phyloP scores from a whole-genome alignment of 2,329 filamentous ascomycete species.

The Ophiostoma himal-ulmi region DNA sequence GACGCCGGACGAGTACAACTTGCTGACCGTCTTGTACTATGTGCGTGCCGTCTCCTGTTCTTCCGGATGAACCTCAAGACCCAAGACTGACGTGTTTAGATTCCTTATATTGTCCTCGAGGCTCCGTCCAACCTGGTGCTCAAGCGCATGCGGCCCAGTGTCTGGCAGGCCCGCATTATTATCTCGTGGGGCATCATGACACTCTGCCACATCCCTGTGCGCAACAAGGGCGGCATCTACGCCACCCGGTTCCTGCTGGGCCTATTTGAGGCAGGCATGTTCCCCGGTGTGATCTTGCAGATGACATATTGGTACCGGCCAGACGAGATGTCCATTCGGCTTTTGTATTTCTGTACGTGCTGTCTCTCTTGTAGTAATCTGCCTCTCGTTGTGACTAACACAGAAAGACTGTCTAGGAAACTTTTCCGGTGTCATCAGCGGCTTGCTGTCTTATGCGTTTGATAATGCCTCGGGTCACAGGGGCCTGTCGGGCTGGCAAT shows the following conservation, averaged over 20 bases:
- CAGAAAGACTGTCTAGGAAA: constrained; percentile 38
- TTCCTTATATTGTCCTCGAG: constrained; percentile 72
- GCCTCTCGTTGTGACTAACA: background rate
- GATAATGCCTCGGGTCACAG: constrained; percentile 35
- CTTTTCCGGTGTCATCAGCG: constrained; percentile 38
- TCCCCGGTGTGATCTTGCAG: constrained; percentile 52
- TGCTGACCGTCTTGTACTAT: constrained; percentile 38
- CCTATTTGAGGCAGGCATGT: constrained; percentile 61
- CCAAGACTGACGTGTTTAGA: constrained; percentile 16
- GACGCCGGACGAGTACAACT: constrained; percentile 38
- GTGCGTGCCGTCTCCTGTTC: constrained; percentile 28
- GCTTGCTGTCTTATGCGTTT: constrained; percentile 41
- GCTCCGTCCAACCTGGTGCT: constrained; percentile 71
- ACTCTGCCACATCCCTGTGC: constrained; percentile 50
- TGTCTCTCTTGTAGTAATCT: background rate
- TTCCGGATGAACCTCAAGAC: background rate
- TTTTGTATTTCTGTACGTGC: constrained; percentile 42
- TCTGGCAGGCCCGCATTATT: constrained; percentile 76
- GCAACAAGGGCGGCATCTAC: constrained; percentile 43
- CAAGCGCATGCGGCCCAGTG: constrained; percentile 64
- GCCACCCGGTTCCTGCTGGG: constrained; percentile 54
- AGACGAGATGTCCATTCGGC: constrained; percentile 42
- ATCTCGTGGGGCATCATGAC: constrained; percentile 48
- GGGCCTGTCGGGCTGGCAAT: constrained; percentile 36
- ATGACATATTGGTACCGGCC: constrained; percentile 45